Conservation (phyloP, 73 alveolate genomes). For the Paramecium sonneborni region DNA sequence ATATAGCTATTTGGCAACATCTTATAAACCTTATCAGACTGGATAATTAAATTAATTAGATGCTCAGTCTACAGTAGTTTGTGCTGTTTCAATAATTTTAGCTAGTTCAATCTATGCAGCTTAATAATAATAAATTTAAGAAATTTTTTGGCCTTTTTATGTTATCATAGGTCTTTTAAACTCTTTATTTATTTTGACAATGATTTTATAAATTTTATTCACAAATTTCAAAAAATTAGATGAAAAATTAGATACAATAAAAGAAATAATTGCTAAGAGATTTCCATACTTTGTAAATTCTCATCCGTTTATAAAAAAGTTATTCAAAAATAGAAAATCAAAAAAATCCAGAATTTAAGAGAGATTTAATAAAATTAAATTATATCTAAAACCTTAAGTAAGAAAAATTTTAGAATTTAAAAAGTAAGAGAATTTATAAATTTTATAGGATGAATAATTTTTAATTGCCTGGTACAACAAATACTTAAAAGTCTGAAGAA, state of each 20-base stretch:
- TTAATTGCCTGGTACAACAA: not conserved
- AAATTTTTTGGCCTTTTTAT: conserved; percentile 27
- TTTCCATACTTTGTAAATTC: not conserved
- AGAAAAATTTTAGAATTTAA: not conserved
- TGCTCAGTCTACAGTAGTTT: not conserved
- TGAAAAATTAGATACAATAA: not conserved
- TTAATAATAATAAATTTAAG: not conserved
- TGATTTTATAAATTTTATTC: not conserved
- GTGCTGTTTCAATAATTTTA: conserved; percentile 27
- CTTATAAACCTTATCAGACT: not conserved
- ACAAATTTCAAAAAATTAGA: not conserved
- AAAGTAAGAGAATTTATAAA: not conserved
- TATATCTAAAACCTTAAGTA: not conserved
- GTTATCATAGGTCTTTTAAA: not conserved
- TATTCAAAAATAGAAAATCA: not conserved
- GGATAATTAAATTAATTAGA: not conserved
- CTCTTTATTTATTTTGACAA: not conserved
- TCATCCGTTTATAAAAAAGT: not conserved
- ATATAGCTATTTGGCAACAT: not conserved
- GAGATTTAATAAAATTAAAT: not conserved
- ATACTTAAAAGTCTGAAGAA: not conserved
- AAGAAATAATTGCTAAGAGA: not conserved
- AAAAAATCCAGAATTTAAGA: not conserved
- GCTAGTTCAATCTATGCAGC: not conserved
- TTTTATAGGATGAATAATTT: not conserved